These are phyloP conservation scores for Yueomyces sinensis DNA, from an alignment of 805 yeast genomes.

Conservation along the genomic window DNA sequence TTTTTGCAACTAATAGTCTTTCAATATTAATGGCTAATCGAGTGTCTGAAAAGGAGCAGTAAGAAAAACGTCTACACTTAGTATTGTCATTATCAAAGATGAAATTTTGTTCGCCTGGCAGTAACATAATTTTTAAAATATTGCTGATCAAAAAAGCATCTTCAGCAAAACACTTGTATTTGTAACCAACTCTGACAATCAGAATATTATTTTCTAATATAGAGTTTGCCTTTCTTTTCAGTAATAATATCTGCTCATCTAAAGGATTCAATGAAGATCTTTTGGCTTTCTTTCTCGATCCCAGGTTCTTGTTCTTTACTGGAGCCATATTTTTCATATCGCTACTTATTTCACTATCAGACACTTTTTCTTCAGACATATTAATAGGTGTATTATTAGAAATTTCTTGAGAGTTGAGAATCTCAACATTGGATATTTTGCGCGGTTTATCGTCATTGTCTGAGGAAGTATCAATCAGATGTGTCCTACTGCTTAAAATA, in stretches of 20 bases:
- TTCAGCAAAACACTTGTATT: conserved; percentile 72
- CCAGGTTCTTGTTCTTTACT: too few relatives aligned
- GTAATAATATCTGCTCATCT: conserved; percentile 60
- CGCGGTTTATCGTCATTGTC: too few relatives aligned
- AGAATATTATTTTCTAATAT: conserved; percentile 72
- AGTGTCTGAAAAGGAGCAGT: conserved; percentile 73
- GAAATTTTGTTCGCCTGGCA: conserved; percentile 54
- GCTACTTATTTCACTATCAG: too few relatives aligned
- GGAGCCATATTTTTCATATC: too few relatives aligned
- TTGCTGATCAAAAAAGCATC: conserved; percentile 67
- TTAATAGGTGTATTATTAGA: too few relatives aligned
- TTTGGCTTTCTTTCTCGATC: conserved; percentile 1
- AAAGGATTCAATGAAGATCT: conserved; percentile 46
- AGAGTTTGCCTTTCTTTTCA: conserved; percentile 42
- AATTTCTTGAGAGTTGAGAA: too few relatives aligned
- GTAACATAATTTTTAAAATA: conserved; percentile 53
- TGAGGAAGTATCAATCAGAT: too few relatives aligned
- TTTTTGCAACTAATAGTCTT: conserved; percentile 46
- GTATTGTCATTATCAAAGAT: too few relatives aligned
- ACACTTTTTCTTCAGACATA: too few relatives aligned
- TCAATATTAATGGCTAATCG: conserved; percentile 66
- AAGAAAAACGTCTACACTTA: conserved; percentile 50
- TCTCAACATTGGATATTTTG: too few relatives aligned
- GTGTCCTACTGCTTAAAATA: too few relatives aligned
- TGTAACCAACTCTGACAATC: conserved; percentile 84